Evolutionary conservation across 2,329 filamentous ascomycete species (phyloP), one percentile per base, ranked within the genome.

Genomic region (Fusarium sp.): DNA sequence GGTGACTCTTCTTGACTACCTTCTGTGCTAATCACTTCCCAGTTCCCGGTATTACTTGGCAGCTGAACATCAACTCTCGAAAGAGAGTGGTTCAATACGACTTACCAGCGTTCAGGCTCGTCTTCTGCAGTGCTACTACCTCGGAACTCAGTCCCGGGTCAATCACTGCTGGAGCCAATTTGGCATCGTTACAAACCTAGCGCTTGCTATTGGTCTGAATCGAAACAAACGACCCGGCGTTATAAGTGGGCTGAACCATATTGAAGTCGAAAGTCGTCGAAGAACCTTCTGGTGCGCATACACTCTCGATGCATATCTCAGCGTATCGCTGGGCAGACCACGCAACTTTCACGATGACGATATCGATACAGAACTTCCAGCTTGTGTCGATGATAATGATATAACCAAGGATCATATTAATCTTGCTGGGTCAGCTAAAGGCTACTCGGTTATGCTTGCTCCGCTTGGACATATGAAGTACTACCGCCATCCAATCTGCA

Each of bases 151-250:
- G 12, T 86, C 85, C 7, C 83, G 85, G 6, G 81, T 87, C 71
- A 87, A 87, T 58, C 83, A 86, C 45, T 85, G 82, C 64, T 87
- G 85, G 85, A 85, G 80, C 48, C 78, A 84, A 1, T 87, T 87
- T 15, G 85, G 85, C 3, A 85, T 82, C 1, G 79, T 81, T 0
- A 80, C 82, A 0, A 84, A 85, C 39, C 70, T 87, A 1, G 81
- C 80, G 0, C 77, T 81, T 22, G 81, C 81, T 72, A 64, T 86
- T 70, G 70, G 87, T 0, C 54, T 78, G 1, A 77, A 78, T 14
- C 51, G 76, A 4, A 78, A 78, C 2, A 70, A 61, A 1, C 35
- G 64, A 0, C 66, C 76, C 6, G 73, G 66, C 1, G 42, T 65
- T 2, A 44, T 49, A 5, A 70, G 73, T 1, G 76, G 76, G 0